These are phyloP conservation scores for Mycotypha africana DNA, from an alignment of 371 early-diverging fungal genomes.

Conservation along the genomic window DNA sequence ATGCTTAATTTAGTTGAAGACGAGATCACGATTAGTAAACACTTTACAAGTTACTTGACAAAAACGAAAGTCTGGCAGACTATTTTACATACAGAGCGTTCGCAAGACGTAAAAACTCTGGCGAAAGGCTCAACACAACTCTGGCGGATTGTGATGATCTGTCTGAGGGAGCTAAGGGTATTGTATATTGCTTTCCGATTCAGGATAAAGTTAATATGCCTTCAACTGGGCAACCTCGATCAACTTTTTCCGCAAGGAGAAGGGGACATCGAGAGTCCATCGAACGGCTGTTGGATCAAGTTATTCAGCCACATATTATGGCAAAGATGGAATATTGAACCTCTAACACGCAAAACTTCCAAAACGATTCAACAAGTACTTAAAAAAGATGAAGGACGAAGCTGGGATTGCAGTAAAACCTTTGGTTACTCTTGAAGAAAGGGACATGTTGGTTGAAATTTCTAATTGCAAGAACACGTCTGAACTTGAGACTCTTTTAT, in stretches of 20 bases:
- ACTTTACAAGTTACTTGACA: constrained; percentile 7
- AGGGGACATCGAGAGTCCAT: too few relatives aligned
- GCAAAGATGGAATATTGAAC: constrained; percentile 1
- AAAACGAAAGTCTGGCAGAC: constrained; percentile 7
- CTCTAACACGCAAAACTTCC: constrained; percentile 1
- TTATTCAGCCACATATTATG: not conserved
- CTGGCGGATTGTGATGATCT: too few relatives aligned
- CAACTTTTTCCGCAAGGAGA: too few relatives aligned
- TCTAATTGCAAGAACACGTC: not conserved
- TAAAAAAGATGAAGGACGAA: not conserved
- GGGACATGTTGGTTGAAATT: constrained; percentile 8
- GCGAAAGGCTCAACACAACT: too few relatives aligned
- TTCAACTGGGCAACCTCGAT: too few relatives aligned
- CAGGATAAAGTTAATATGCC: too few relatives aligned
- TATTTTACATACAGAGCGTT: too few relatives aligned
- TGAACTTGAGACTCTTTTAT: not conserved
- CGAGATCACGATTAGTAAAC: constrained; percentile 3
- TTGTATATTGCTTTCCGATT: too few relatives aligned
- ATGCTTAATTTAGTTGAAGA: too few relatives aligned
- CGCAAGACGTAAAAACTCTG: too few relatives aligned
- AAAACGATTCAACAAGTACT: constrained; percentile 1
- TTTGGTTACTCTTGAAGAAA: constrained; percentile 7
- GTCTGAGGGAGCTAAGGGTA: too few relatives aligned
- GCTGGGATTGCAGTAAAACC: not conserved
- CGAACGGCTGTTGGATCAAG: too few relatives aligned